phyloP scores from a whole-genome alignment of 306 rosid species.

The Betula pendula region DNA sequence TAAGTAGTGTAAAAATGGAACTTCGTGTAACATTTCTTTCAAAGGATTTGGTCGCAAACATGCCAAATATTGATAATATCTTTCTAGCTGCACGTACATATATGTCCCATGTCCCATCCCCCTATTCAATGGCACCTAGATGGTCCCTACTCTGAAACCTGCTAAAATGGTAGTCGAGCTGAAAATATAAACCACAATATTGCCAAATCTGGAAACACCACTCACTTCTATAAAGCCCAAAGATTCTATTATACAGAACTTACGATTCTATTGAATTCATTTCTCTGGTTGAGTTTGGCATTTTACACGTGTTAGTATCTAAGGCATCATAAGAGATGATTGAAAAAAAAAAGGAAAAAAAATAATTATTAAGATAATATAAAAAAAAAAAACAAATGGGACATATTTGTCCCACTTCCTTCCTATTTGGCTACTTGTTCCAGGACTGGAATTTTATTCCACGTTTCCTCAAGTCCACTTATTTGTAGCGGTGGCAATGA shows the following conservation, averaged over 20 bases:
- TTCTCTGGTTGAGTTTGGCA: constrained; percentile 45
- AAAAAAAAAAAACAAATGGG: background rate
- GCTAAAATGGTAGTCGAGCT: too few species aligned
- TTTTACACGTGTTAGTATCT: constrained; percentile 71
- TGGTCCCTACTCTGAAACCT: too few species aligned
- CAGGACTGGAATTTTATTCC: constrained; percentile 63
- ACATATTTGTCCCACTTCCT: constrained; percentile 21
- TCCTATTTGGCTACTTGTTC: constrained; percentile 69
- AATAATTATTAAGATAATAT: background rate
- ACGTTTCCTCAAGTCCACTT: constrained; percentile 56
- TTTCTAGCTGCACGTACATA: too few species aligned
- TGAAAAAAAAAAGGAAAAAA: constrained; percentile 12
- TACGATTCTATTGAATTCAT: constrained; percentile 41
- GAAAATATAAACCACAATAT: background rate
- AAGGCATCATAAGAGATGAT: constrained; percentile 39
- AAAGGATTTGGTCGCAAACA: too few species aligned
- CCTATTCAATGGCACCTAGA: too few species aligned
- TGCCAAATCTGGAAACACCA: constrained; percentile 29
- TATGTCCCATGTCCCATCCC: too few species aligned
- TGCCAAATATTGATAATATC: too few species aligned
- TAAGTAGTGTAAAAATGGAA: too few species aligned
- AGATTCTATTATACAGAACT: constrained; percentile 46
- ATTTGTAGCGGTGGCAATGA: constrained; percentile 84
- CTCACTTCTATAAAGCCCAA: constrained; percentile 24
- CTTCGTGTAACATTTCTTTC: too few species aligned